Base-by-base conservation (phyloP, 331 rosid genomes). In the Malus hybrid region DNA sequence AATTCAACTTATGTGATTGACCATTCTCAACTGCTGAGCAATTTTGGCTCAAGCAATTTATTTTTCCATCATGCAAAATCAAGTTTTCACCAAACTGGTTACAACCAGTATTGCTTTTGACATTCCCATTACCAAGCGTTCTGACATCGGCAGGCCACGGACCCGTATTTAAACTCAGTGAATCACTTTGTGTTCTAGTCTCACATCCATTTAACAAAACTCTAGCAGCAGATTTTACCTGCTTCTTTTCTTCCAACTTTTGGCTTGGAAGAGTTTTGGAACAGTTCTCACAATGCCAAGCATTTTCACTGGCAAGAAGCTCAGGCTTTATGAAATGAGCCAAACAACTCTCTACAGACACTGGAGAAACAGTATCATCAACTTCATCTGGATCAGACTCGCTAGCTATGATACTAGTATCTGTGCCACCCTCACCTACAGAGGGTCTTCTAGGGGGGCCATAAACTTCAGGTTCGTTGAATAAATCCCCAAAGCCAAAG, bases 381-480 rank as follows among this genome's bases (percentile, higher is more conserved):
- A 95, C 96, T 90, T 92, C 99, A 81, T 92, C 97, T 15, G 97
- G 93, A 79, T 95, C 99, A 73, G 99, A 95, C 73, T 92, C 98
- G 31, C 93, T 90, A 76, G 75, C 81, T 28, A 82, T 39, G 44
- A 84, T 77, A 77, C 90, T 87, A 84, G 90, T 75, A 71, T 74
- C 90, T 31, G 70, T 62, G 46, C 76, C 88, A 54, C 85, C 93
- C 67, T 79, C 81, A 36, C 76, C 63, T 6, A 83, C 65, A 67
- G 88, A 82, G 73, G 97, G 97, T 55, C 96, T 85, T 57, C 86
- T 77, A 42, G 86, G 77, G 69, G 97, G 99, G 12, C 96, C 99
- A 75, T 81, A 28, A 77, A 85, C 77, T 74, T 92, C 99, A 71
- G 98, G 98, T 80, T 95, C 99, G 61, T 85, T 75, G 79, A 95